Conservation (phyloP, 441 rosid genomes). For the Adansonia gregorii region DNA sequence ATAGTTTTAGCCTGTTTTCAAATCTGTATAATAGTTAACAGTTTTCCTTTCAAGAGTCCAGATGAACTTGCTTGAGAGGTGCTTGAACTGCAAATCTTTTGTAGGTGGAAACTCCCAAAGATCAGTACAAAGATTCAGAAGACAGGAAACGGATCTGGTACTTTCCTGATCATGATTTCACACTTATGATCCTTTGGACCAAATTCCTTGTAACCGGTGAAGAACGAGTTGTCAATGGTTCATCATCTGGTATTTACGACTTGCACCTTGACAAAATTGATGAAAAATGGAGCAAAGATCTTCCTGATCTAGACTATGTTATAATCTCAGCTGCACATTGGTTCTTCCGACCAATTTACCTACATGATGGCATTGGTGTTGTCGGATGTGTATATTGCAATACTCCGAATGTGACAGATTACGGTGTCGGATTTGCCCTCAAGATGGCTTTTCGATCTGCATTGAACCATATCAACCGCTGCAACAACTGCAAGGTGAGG, state of each 20-base stretch:
- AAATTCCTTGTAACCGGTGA: slow-evolving; percentile 59
- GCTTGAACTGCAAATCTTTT: slow-evolving; percentile 6
- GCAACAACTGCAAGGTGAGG: slow-evolving; percentile 40
- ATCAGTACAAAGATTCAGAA: slow-evolving; percentile 52
- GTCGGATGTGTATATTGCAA: slow-evolving; percentile 73
- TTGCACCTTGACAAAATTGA: slow-evolving; percentile 56
- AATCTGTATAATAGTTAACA: neutral
- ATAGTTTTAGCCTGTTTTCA: neutral
- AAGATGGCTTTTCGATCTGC: slow-evolving; percentile 50
- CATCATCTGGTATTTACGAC: slow-evolving; percentile 50
- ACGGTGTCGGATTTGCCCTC: slow-evolving; percentile 45
- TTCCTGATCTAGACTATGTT: slow-evolving; percentile 53
- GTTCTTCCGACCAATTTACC: slow-evolving; percentile 73
- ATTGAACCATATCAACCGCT: slow-evolving; percentile 40
- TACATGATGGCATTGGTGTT: slow-evolving; percentile 42
- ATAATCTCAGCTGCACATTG: slow-evolving; percentile 77
- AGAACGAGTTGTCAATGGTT: slow-evolving; percentile 54
- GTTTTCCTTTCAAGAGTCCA: neutral
- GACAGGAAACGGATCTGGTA: slow-evolving; percentile 72
- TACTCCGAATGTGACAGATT: slow-evolving; percentile 49
- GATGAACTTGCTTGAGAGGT: neutral
- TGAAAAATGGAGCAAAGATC: slow-evolving; percentile 48
- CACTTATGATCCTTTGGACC: slow-evolving; percentile 67
- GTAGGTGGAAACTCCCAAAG: slow-evolving; percentile 69
- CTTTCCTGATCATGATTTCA: slow-evolving; percentile 63